Evolutionary conservation across 768 basidiomycete species (phyloP).

Genomic region (Suillus subaureus): DNA sequence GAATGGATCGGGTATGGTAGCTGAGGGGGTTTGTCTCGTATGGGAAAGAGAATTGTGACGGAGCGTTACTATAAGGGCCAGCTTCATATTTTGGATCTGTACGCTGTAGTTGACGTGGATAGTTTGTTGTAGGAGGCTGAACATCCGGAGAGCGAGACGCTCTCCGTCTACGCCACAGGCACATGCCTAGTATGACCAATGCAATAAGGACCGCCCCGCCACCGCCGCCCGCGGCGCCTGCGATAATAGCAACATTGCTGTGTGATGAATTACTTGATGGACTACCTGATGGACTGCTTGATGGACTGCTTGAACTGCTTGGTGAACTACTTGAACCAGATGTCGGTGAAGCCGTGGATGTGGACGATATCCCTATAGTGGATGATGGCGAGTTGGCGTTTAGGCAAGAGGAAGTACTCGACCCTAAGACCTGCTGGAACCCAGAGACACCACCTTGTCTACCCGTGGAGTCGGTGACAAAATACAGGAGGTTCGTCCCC

Average conservation of each 20-base stretch:
- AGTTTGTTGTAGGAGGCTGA: conserved; percentile 23
- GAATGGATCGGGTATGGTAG: conserved; percentile 27
- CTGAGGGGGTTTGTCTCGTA: conserved; percentile 23
- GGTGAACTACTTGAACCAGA: conserved; percentile 21
- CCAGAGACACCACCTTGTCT: conserved; percentile 63
- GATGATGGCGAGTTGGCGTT: conserved; percentile 54
- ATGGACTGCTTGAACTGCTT: conserved; percentile 18
- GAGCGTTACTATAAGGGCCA: conserved; percentile 11
- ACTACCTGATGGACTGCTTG: neutral
- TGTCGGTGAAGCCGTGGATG: conserved; percentile 10
- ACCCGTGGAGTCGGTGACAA: conserved; percentile 52
- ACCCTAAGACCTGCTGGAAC: conserved; percentile 45
- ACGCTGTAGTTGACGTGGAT: conserved; percentile 36
- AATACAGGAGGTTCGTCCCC: conserved; percentile 60
- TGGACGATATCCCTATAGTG: conserved; percentile 25
- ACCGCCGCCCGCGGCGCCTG: conserved; percentile 50
- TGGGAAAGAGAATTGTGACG: conserved; percentile 37
- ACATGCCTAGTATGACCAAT: conserved; percentile 51
- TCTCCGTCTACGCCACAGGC: conserved; percentile 43
- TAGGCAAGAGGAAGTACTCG: conserved; percentile 54
- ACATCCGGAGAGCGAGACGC: conserved; percentile 30
- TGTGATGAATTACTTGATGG: conserved; percentile 16
- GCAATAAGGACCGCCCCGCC: conserved; percentile 48
- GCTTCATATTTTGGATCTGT: conserved; percentile 37
- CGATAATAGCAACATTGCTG: conserved; percentile 49